Conservation (phyloP, 2,329 filamentous ascomycete species). For the Cercospora sojina region DNA sequence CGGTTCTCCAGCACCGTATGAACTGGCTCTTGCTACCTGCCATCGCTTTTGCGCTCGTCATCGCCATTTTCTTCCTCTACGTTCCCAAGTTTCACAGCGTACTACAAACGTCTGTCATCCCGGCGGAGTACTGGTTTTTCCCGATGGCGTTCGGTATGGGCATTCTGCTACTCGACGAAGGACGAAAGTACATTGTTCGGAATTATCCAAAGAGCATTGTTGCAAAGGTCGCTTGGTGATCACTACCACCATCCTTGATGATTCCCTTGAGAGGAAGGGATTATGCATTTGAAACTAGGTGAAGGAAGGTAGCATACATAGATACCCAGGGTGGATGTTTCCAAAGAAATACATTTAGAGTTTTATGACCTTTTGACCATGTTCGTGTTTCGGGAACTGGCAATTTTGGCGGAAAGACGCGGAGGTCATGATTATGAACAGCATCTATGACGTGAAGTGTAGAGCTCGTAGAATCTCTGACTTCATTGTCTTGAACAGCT, state of each 20-base stretch:
- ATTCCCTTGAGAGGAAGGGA: not conserved
- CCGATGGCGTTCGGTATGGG: constrained; percentile 69
- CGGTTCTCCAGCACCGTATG: constrained; percentile 71
- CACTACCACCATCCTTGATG: not conserved
- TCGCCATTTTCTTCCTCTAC: constrained; percentile 67
- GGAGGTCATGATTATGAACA: not conserved
- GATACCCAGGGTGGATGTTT: not conserved
- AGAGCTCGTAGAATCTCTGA: not conserved
- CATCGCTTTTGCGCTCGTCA: constrained; percentile 65
- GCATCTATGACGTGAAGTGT: not conserved
- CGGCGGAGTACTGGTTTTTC: constrained; percentile 73
- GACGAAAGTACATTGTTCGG: constrained; percentile 62
- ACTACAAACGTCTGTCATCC: constrained; percentile 62
- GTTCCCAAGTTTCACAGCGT: constrained; percentile 63
- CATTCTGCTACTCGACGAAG: constrained; percentile 65
- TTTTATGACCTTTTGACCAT: not conserved
- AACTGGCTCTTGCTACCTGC: constrained; percentile 70
- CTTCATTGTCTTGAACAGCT: not conserved
- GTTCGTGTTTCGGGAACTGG: not conserved
- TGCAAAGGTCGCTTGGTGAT: constrained; percentile 64
- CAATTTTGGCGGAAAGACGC: not conserved
- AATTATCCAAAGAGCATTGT: constrained; percentile 58
- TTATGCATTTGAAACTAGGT: not conserved
- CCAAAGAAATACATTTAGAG: not conserved
- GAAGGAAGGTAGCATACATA: not conserved